Evolutionary conservation across 2,329 filamentous ascomycete species (phyloP).

Genomic region (Neopestalotiopsis clavispora): DNA sequence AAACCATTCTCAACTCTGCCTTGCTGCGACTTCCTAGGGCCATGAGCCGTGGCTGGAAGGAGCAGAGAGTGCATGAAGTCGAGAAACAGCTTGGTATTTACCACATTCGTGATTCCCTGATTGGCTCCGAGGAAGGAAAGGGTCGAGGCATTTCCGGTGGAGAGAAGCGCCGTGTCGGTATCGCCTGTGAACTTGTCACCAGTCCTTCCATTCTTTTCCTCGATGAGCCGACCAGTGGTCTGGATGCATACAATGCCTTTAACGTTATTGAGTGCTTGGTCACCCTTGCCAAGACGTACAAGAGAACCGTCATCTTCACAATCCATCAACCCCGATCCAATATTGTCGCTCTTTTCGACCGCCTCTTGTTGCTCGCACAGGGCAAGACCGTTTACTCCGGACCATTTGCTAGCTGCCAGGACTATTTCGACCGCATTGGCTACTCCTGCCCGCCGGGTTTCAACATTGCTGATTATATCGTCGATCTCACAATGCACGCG

Average conservation of each 20-base stretch:
- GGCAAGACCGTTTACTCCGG: conserved; percentile 94
- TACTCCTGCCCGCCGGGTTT: conserved; percentile 95
- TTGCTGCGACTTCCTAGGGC: conserved; percentile 88
- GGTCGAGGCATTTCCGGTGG: conserved; percentile 96
- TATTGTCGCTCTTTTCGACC: conserved; percentile 95
- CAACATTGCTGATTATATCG: conserved; percentile 97
- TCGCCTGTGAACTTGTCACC: conserved; percentile 96
- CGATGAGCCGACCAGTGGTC: conserved; percentile 93
- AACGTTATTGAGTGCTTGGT: conserved; percentile 97
- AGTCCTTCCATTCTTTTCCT: conserved; percentile 97
- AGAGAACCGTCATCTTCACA: conserved; percentile 95
- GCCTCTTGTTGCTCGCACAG: conserved; percentile 87
- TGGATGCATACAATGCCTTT: conserved; percentile 97
- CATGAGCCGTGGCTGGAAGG: conserved; percentile 87
- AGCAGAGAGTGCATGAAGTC: conserved; percentile 89
- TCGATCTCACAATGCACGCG: conserved; percentile 97
- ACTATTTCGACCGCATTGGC: conserved; percentile 90
- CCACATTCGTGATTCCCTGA: conserved; percentile 91
- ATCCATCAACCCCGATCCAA: conserved; percentile 98
- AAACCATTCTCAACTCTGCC: conserved; percentile 95
- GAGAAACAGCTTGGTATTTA: conserved; percentile 95
- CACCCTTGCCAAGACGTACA: conserved; percentile 92
- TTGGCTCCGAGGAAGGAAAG: conserved; percentile 93
- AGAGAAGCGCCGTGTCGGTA: conserved; percentile 94
- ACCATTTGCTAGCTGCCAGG: conserved; percentile 84